phyloP scores from a whole-genome alignment of 306 rosid species.

The Prunus salicina region DNA sequence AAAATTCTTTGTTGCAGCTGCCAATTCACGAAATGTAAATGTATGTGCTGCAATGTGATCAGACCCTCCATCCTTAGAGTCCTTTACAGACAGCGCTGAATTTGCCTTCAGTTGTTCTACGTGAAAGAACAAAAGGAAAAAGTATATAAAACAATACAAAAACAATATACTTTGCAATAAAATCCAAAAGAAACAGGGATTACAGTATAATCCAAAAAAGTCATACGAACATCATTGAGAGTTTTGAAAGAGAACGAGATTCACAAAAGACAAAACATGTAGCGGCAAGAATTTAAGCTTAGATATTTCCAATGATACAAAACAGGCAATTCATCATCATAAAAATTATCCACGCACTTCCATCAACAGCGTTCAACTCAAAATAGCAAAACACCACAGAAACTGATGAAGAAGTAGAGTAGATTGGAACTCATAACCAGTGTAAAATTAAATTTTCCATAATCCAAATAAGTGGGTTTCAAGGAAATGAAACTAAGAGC shows the following conservation, averaged over 20 bases:
- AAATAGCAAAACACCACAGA: neutral
- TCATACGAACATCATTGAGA: neutral
- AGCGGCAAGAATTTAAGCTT: neutral
- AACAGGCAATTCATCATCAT: neutral
- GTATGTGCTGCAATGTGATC: conserved; percentile 56
- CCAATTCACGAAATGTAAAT: conserved; percentile 55
- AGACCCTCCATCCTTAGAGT: conserved; percentile 28
- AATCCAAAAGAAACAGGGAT: conserved; percentile 5
- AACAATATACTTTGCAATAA: neutral
- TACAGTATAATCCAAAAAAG: neutral
- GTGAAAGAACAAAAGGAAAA: neutral
- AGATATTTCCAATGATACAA: neutral
- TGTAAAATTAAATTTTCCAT: neutral
- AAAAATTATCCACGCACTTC: neutral
- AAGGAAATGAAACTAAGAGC: neutral
- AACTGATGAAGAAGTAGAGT: neutral
- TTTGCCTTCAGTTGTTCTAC: conserved; percentile 34
- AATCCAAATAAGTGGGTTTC: neutral
- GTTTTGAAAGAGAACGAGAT: neutral
- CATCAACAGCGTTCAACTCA: conserved; percentile 2
- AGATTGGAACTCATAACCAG: neutral
- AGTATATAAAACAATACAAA: neutral
- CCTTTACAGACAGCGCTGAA: conserved; percentile 18
- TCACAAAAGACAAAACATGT: neutral
- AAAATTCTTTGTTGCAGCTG: conserved; percentile 49